Conservation (phyloP, 257 asterid genomes). For the Nicotiana tomentosiformis region DNA sequence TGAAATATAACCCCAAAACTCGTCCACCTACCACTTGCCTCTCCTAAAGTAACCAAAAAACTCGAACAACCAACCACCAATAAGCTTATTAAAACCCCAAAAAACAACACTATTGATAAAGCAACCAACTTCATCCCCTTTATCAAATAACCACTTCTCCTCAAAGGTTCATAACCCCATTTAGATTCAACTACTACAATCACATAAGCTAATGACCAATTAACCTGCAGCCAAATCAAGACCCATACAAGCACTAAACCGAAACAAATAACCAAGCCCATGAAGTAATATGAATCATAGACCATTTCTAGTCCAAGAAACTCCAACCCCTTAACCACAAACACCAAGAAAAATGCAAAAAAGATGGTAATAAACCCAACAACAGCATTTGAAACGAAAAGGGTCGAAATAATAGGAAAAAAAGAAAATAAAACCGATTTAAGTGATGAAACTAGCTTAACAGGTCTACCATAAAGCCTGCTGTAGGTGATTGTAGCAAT, state of each 20-base stretch:
- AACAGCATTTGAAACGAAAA: constrained; percentile 6
- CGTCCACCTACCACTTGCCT: too few relatives aligned
- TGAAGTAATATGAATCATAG: constrained; percentile 3
- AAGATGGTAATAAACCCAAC: constrained; percentile 1
- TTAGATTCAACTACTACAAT: too few relatives aligned
- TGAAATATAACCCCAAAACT: too few relatives aligned
- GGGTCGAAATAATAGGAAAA: constrained; percentile 20
- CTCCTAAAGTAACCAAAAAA: too few relatives aligned
- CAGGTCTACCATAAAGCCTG: constrained; percentile 44
- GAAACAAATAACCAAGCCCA: not conserved
- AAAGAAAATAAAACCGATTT: constrained; percentile 35
- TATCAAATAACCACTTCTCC: too few relatives aligned
- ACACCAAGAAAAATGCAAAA: not conserved
- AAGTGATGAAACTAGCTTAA: constrained; percentile 32
- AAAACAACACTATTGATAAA: too few relatives aligned
- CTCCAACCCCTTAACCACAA: constrained; percentile 8
- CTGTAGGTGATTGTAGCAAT: constrained; percentile 43
- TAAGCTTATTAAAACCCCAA: too few relatives aligned
- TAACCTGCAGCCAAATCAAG: too few relatives aligned
- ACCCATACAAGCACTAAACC: constrained; percentile 6
- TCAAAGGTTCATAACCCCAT: too few relatives aligned
- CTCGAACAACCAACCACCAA: too few relatives aligned
- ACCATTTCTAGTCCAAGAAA: constrained; percentile 35
- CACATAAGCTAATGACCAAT: too few relatives aligned
- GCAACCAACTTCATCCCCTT: too few relatives aligned